phyloP scores from a whole-genome alignment of 768 basidiomycete species.

The Auriscalpium vulgare region DNA sequence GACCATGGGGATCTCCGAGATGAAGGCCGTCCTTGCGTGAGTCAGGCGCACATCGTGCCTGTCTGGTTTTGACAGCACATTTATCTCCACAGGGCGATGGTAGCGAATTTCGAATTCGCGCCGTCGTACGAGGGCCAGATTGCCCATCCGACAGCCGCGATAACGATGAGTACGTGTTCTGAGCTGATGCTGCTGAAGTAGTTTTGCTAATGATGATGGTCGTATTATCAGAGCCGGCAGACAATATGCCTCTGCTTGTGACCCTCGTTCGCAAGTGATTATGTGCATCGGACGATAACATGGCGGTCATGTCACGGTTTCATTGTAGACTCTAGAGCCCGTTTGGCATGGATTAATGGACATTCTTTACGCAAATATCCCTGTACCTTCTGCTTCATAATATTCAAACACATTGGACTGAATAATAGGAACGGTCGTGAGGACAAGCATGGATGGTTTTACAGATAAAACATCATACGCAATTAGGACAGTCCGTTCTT shows the following conservation, averaged over 20 bases:
- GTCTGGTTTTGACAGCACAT: not conserved
- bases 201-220: not conserved
- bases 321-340: too few species aligned
- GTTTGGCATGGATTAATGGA: too few species aligned
- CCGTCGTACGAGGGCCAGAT: constrained; percentile 34
- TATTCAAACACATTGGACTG: too few species aligned
- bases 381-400: too few species aligned
- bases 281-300: too few species aligned
- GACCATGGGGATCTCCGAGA: constrained; percentile 40
- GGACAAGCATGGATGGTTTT: too few species aligned
- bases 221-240: constrained; percentile 11
- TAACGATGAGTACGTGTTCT: constrained; percentile 37
- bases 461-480: too few species aligned
- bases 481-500: too few species aligned
- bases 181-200: not conserved
- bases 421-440: too few species aligned
- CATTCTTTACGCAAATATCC: too few species aligned
- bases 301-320: too few species aligned
- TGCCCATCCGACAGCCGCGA: constrained; percentile 33
- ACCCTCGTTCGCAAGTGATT: constrained; percentile 1
- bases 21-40: constrained; percentile 32
- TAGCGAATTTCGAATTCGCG: constrained; percentile 37
- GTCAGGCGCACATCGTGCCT: not conserved
- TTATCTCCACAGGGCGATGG: constrained; percentile 23
- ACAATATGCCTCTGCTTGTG: constrained; percentile 16